Evolutionary conservation across 1,284 basidiomycete species (phyloP).

Genomic region (Caloboletus inedulis): DNA sequence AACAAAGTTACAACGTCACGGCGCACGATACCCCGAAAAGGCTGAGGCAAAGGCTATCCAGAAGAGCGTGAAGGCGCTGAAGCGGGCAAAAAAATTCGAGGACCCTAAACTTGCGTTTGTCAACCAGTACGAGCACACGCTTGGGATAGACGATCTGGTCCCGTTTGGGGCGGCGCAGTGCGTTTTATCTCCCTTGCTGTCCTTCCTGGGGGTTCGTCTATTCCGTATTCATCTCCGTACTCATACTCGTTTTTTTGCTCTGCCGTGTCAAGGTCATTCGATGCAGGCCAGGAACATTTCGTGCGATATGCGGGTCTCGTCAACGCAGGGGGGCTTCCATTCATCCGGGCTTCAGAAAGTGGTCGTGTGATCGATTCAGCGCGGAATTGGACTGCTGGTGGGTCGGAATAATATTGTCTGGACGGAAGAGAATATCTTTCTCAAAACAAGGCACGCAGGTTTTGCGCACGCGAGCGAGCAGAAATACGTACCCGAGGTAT

Average conservation of each 20-base stretch:
- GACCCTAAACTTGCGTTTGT: conserved; percentile 59
- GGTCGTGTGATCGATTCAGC: conserved; percentile 65
- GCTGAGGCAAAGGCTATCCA: conserved; percentile 44
- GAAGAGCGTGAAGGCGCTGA: conserved; percentile 50
- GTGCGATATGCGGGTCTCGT: conserved; percentile 50
- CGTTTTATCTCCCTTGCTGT: conserved; percentile 23
- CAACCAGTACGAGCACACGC: conserved; percentile 50
- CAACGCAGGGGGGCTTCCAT: conserved; percentile 46
- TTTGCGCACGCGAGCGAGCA: conserved; percentile 47
- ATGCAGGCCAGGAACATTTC: conserved; percentile 48
- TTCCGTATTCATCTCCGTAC: not conserved
- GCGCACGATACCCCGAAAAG: conserved; percentile 72
- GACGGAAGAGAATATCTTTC: not conserved
- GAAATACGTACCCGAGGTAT: conserved; percentile 40
- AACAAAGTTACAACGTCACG: conserved; percentile 73
- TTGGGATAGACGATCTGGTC: conserved; percentile 60
- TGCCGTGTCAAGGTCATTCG: conserved; percentile 42
- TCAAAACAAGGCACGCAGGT: conserved; percentile 35
- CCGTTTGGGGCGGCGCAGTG: conserved; percentile 71
- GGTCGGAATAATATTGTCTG: conserved; percentile 5
- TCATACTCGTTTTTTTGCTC: not conserved
- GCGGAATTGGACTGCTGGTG: conserved; percentile 67
- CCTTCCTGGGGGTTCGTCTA: not conserved
- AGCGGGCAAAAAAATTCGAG: conserved; percentile 40
- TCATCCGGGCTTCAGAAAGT: conserved; percentile 60